A percentile compares a stretch with the other conserved stretches of the same genome.
These are phyloP conservation scores for Limtongozyma cylindracea DNA, from an alignment of 805 yeast species.

Conservation along the genomic window DNA sequence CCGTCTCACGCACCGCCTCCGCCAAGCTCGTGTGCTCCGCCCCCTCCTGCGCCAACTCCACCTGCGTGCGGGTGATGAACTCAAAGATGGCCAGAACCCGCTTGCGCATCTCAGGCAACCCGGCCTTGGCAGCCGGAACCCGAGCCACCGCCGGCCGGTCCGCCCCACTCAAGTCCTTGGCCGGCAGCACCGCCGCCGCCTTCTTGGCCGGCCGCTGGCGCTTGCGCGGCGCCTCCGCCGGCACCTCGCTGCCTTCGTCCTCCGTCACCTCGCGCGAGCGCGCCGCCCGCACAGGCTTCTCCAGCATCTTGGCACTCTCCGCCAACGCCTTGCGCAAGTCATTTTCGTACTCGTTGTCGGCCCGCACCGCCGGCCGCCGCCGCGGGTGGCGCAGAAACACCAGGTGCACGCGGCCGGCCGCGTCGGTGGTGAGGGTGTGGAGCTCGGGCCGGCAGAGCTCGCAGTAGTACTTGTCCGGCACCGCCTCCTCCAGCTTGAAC, in stretches of 20 bases:
- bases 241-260: conserved; percentile 2
- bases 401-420: conserved; percentile 6
- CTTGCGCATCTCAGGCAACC: conserved; percentile 81
- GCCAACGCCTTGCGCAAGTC: conserved; percentile 22
- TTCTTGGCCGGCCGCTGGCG: conserved; percentile 1
- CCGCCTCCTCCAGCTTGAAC: conserved; percentile 39
- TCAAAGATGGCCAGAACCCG: conserved; percentile 80
- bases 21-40: conserved; percentile 2
- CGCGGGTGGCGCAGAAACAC: conserved; percentile 5
- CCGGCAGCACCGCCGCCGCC: conserved; percentile 1
- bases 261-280: conserved; percentile 2
- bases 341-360: conserved; percentile 12
- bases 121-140: too few relatives aligned
- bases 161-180: too few relatives aligned
- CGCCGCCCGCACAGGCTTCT: conserved; percentile 3
- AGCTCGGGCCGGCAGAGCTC: conserved; percentile 73
- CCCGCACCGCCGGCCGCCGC: conserved; percentile 10
- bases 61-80: conserved; percentile 69
- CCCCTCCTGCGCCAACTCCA: conserved; percentile 49
- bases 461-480: conserved; percentile 91
- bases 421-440: conserved; percentile 22
- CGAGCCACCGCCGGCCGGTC: too few relatives aligned
- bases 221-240: neutral
- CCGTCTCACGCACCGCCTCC: conserved; percentile 1
- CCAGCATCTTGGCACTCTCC: conserved; percentile 23